Conservation (phyloP, 768 basidiomycete genomes). For the Suillus decipiens region DNA sequence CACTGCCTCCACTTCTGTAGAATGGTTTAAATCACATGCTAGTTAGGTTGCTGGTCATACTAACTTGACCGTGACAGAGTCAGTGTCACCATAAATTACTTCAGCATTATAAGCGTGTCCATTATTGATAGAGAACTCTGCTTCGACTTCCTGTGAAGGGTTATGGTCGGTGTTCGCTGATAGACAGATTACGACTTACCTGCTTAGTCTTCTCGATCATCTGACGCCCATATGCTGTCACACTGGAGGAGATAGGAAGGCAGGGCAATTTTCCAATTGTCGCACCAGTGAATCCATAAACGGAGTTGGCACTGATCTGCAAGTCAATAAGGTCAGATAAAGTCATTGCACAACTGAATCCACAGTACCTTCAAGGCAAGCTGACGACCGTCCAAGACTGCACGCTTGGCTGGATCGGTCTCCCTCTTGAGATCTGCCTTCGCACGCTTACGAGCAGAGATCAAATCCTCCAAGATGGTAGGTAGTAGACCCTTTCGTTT, state of each 20-base stretch:
- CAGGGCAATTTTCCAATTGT: slow-evolving; percentile 97
- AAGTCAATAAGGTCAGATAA: slow-evolving; percentile 5
- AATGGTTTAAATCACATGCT: slow-evolving; percentile 2
- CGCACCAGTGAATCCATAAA: slow-evolving; percentile 98
- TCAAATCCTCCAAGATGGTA: slow-evolving; percentile 89
- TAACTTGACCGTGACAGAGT: slow-evolving; percentile 96
- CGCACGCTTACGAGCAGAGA: slow-evolving; percentile 90
- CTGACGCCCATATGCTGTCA: slow-evolving; percentile 94
- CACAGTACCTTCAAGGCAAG: slow-evolving; percentile 82
- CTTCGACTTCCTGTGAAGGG: slow-evolving; percentile 74
- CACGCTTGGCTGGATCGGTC: slow-evolving; percentile 94
- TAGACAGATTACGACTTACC: slow-evolving; percentile 38
- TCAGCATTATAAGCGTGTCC: slow-evolving; percentile 86
- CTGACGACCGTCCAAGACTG: slow-evolving; percentile 96
- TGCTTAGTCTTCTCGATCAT: slow-evolving; percentile 99
- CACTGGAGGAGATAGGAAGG: slow-evolving; percentile 92
- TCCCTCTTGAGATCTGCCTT: slow-evolving; percentile 97
- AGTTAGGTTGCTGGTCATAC: slow-evolving; percentile 20
- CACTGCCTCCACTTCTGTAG: slow-evolving; percentile 86
- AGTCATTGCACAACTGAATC: background rate
- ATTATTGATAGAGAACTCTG: slow-evolving; percentile 81
- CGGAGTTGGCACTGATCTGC: slow-evolving; percentile 97
- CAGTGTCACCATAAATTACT: slow-evolving; percentile 98
- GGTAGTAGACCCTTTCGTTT: slow-evolving; percentile 89
- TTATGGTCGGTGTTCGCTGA: slow-evolving; percentile 4